phyloP scores from a whole-genome alignment of 2,329 filamentous ascomycete species.

The Colletotrichum trifolii region DNA sequence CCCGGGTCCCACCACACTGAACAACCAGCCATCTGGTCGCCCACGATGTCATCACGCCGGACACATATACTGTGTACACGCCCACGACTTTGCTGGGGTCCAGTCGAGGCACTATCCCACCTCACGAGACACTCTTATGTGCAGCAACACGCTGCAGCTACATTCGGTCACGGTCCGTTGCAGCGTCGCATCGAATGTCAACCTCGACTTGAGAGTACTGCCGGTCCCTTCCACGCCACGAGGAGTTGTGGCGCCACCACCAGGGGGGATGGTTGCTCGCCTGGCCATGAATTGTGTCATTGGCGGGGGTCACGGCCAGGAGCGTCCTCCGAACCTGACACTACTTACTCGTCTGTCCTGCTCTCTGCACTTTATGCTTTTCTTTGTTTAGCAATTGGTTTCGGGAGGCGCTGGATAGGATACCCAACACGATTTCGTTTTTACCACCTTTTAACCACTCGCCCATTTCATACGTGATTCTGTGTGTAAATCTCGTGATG shows the following conservation, averaged over 20 bases:
- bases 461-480: not conserved
- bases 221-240: no score
- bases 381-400: constrained; percentile 2
- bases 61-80: no score
- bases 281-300: constrained; percentile 13
- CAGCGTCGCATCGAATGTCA: not conserved
- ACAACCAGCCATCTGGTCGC: no score
- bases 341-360: not conserved
- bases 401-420: constrained; percentile 18
- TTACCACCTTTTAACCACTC: not conserved
- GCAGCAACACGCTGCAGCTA: no score
- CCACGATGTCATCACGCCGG: no score
- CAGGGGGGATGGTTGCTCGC: constrained; percentile 2
- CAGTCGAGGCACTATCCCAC: no score
- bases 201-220: no score
- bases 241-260: constrained; percentile 22
- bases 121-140: no score
- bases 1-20: no score
- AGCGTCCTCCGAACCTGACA: constrained; percentile 12
- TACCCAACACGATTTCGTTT: constrained; percentile 18
- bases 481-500: not conserved
- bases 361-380: not conserved
- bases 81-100: no score
- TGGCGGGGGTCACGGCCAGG: constrained; percentile 13
- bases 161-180: not conserved